Evolutionary conservation across 805 yeast species (phyloP).

Genomic region (Lipomyces orientalis): DNA sequence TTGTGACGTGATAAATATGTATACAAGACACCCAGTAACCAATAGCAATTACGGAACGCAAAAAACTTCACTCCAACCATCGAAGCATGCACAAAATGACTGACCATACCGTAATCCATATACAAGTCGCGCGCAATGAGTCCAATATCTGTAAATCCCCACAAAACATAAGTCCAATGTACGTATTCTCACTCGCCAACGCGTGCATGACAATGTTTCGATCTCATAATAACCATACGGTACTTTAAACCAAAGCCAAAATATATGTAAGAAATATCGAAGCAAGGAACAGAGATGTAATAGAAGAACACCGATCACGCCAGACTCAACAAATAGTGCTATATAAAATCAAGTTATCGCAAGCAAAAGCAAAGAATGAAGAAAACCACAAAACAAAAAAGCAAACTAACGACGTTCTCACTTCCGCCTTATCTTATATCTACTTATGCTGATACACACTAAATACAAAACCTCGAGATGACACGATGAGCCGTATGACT

Average conservation of each 20-base stretch:
- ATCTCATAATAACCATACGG: not conserved
- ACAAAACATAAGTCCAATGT: not conserved
- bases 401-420: not conserved
- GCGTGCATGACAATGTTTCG: not conserved
- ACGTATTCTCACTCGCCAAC: not conserved
- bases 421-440: conserved; percentile 15
- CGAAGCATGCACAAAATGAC: not conserved
- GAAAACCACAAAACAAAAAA: conserved; percentile 5
- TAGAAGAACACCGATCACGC: conserved; percentile 3
- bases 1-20: not conserved
- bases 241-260: conserved; percentile 5
- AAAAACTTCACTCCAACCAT: not conserved
- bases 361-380: conserved; percentile 15
- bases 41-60: not conserved
- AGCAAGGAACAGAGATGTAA: conserved; percentile 11
- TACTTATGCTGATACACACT: conserved; percentile 3
- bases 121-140: not conserved
- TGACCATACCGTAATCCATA: not conserved
- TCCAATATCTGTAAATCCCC: not conserved
- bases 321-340: conserved; percentile 11
- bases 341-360: conserved; percentile 7
- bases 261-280: conserved; percentile 5
- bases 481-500: conserved; percentile 15
- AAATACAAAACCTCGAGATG: conserved; percentile 8
- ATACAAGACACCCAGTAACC: not conserved